Base-by-base conservation (phyloP, 305 asterid genomes). In the Fraxinus floribunda region DNA sequence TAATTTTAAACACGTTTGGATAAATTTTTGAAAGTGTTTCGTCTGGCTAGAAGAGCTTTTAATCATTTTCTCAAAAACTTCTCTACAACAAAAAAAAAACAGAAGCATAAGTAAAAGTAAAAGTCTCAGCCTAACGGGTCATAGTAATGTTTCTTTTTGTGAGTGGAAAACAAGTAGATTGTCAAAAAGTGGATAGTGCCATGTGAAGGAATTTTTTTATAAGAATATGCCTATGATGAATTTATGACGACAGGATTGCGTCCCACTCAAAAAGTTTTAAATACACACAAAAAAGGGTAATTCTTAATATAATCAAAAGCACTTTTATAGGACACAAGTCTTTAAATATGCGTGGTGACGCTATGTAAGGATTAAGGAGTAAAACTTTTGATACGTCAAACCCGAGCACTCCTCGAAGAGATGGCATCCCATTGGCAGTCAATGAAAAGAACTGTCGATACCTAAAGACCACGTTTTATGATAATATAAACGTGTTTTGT, bases 161-260 rank as follows among this genome's bases (percentile, higher is more conserved):
- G 76, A 85, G 90, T 89, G 91, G 91, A 85, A 80, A 80, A 80
- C 86, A 75, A 86, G 88, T 85, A 84, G 83, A 46, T 64, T 85
- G 39, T 81, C 83, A 78, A 81, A 55, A 22, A 76, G 80, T 66
- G 73, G 76, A 75, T 55, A 13, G 75, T 29, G 7, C 38, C 75
- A 26, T 4, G n/a, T 68, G 3, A 68, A 44, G 57, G 20, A 29
- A 60, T 24, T 20, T 52, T 75, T 84, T 13, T 75, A 79, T 41
- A 35, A n/a, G 15, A 71, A 36, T 82, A 81, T 80, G 85, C 82
- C 78, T 13, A 46, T 89, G 91, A 89, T 49, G 86, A 34, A 75
- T 18, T 75, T 68, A 78, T 85, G 86, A 64, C 86, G 79, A 80
- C 87, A 78, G 0, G 76, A 0, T 7, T 62, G 38, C 87, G 85